Conservation (phyloP, 164 flowering plant genomes). For the Liquidambar formosana region DNA sequence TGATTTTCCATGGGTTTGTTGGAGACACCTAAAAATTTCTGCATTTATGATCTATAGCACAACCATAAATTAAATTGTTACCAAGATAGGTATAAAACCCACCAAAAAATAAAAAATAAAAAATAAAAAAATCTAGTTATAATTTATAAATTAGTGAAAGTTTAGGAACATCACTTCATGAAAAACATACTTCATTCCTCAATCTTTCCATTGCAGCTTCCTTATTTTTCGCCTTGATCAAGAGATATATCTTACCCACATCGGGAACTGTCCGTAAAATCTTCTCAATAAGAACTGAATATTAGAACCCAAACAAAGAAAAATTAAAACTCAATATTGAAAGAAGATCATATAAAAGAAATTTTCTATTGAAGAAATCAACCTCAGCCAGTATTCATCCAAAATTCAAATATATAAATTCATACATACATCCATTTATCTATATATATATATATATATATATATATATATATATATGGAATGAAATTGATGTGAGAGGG, state of each 20-base stretch:
- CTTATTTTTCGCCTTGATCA: slow-evolving; percentile 78
- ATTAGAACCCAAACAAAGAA: background rate
- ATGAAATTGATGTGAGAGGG: too few relatives aligned
- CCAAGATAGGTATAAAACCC: background rate
- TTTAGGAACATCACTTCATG: background rate
- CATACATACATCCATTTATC: too few relatives aligned
- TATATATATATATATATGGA: too few relatives aligned
- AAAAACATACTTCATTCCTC: slow-evolving; percentile 65
- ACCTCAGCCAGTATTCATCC: too few relatives aligned
- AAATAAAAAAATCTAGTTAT: too few relatives aligned
- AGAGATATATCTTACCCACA: slow-evolving; percentile 71
- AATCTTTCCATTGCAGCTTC: slow-evolving; percentile 75
- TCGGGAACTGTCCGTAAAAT: slow-evolving; percentile 80
- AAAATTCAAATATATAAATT: too few relatives aligned
- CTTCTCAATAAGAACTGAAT: slow-evolving; percentile 91
- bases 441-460: too few relatives aligned
- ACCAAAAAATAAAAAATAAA: background rate
- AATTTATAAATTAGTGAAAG: too few relatives aligned
- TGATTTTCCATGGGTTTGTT: slow-evolving; percentile 66
- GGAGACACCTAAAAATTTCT: slow-evolving; percentile 71
- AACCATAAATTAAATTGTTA: background rate
- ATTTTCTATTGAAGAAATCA: too few relatives aligned
- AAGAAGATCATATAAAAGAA: too few relatives aligned
- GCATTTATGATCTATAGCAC: slow-evolving; percentile 59
- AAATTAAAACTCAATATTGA: too few relatives aligned